Evolutionary conservation across 2,329 filamentous ascomycete species (phyloP).

Genomic region (Phoma sp.): DNA sequence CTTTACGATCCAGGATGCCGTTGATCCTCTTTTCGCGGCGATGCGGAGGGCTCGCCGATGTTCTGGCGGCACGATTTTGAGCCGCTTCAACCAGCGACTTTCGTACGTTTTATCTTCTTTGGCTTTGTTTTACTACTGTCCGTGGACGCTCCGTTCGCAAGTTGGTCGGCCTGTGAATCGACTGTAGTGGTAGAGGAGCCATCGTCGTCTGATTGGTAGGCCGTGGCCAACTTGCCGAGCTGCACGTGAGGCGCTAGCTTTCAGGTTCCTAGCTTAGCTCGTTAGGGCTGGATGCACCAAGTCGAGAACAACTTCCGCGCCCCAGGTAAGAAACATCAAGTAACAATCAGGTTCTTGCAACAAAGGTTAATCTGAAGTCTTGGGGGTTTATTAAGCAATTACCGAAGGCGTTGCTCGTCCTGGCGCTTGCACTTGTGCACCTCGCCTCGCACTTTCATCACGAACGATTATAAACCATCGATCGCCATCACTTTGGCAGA

Average conservation of each 20-base stretch:
- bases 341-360: not conserved
- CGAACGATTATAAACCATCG: not conserved
- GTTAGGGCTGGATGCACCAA: conserved; percentile 8
- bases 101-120: too few relatives aligned
- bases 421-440: not conserved
- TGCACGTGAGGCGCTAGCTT: conserved; percentile 30
- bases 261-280: conserved; percentile 9
- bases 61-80: too few relatives aligned
- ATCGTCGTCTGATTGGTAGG: conserved; percentile 33
- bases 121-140: too few relatives aligned
- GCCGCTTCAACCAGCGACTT: too few relatives aligned
- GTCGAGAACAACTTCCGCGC: conserved; percentile 10
- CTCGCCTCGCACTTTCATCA: not conserved
- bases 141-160: not conserved
- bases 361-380: not conserved
- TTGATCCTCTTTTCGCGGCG: too few relatives aligned
- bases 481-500: not conserved
- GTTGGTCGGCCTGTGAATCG: conserved; percentile 2
- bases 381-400: not conserved
- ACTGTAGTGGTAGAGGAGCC: not conserved
- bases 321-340: not conserved
- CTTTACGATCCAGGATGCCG: too few relatives aligned
- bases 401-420: not conserved
- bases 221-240: conserved; percentile 31
- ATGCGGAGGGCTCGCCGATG: too few relatives aligned